phyloP scores from a whole-genome alignment of 805 yeast genomes.

The Phaffomyces thermotolerans region DNA sequence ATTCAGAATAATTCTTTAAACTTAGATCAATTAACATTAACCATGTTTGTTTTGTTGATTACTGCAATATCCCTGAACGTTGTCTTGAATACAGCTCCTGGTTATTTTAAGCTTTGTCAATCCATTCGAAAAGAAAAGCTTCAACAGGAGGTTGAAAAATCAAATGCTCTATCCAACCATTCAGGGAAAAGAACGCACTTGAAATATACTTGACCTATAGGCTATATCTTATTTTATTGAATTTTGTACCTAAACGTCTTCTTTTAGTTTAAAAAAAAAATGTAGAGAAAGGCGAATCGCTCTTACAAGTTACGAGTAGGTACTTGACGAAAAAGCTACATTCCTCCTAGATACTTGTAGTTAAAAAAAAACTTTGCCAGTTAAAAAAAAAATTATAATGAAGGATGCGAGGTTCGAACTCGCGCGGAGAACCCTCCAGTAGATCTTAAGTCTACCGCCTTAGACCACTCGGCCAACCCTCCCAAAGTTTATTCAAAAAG shows the following conservation, averaged over 20 bases:
- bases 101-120: neutral
- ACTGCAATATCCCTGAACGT: slow-evolving; percentile 4
- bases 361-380: too few relatives aligned
- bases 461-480: slow-evolving; percentile 16
- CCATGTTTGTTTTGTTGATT: neutral
- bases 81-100: slow-evolving; percentile 4
- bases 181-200: too few relatives aligned
- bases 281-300: too few relatives aligned
- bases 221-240: too few relatives aligned
- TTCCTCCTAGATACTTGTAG: too few relatives aligned
- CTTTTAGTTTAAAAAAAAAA: too few relatives aligned
- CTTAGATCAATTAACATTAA: slow-evolving; percentile 5
- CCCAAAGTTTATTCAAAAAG: neutral
- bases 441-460: slow-evolving; percentile 17
- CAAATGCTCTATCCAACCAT: too few relatives aligned
- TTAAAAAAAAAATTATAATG: slow-evolving; percentile 9
- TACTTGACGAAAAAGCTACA: too few relatives aligned
- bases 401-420: slow-evolving; percentile 16
- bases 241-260: too few relatives aligned
- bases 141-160: neutral
- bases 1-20: neutral
- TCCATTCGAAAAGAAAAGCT: neutral
- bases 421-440: slow-evolving; percentile 14
- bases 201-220: too few relatives aligned
- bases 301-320: too few relatives aligned